Evolutionary conservation across 495 filamentous ascomycete genomes (phyloP), one percentile per base, ranked within the genome.

Genomic region (Aspergillus ostianus): DNA sequence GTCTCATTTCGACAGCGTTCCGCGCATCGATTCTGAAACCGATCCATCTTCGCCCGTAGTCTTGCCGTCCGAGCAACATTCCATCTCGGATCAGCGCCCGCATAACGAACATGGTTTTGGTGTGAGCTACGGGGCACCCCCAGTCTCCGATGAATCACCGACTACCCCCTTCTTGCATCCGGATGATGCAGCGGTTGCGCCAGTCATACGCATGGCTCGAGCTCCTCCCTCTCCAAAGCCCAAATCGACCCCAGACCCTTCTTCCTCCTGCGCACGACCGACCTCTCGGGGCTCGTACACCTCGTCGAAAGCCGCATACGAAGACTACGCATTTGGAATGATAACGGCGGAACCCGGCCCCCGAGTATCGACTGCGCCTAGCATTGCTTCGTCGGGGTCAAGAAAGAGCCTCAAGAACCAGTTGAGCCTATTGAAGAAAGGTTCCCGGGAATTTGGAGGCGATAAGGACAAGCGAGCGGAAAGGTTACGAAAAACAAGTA

Each of bases 131-230:
- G 86, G 84, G 48, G 74, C 82, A 51, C 85, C 82, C 62, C 75
- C 78, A 29, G 41, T 63, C n/a, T 54, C 64, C 6, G 70, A 72
- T 15, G 77, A 79, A 49, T 55, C 68, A 12, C 62, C 67, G 12
- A 63, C 76, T 20, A 72, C 72, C 36, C 75, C 74, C 41, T 80
- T 73, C 56, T 71, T 90, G n/a, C 83, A 85, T 57, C 79, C 82
- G 29, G 87, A 90, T 65, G 85, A 94, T 70, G 88, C 91, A 12
- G 92, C 93, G 8, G 82, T 85, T 61, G 79, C 91, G 15, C 93
- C 93, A 18, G 87, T 94, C 21, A 86, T 97, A 69, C 86, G 90
- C 57, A 97, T 93, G 51, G 84, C 91, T 52, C 91, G 91, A 70
- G 89, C 88, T 19, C 90, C 91, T 3, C 89, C 90, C 50, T 91